Evolutionary conservation across 345 rosid genomes (phyloP).

Genomic region (Erucastrum elatum): DNA sequence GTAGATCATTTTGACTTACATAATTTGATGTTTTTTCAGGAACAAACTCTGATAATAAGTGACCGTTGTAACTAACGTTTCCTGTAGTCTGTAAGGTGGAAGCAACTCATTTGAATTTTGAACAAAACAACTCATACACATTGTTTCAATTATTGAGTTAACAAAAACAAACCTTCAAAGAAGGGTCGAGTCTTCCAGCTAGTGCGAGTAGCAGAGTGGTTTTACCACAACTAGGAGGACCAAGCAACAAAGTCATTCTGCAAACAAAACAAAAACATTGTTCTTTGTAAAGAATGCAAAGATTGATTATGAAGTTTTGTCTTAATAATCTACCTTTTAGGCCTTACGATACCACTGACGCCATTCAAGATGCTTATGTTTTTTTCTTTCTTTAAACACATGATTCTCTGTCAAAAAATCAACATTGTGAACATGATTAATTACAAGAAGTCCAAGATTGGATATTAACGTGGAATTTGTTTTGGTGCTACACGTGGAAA

Average conservation of each 20-base stretch:
- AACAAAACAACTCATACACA: background rate
- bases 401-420: conserved; percentile 9
- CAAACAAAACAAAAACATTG: background rate
- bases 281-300: background rate
- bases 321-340: conserved; percentile 25
- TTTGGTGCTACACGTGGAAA: too few relatives aligned
- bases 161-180: conserved; percentile 38
- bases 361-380: conserved; percentile 55
- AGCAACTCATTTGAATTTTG: background rate
- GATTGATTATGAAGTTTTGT: background rate
- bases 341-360: conserved; percentile 64
- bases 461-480: background rate
- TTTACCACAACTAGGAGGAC: conserved; percentile 48
- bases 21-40: conserved; percentile 40
- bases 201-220: conserved; percentile 42
- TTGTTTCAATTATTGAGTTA: background rate
- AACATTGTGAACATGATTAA: background rate
- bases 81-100: conserved; percentile 23
- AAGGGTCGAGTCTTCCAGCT: conserved; percentile 39
- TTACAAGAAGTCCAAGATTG: background rate
- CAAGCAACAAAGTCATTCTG: conserved; percentile 44
- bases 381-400: conserved; percentile 27
- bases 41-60: conserved; percentile 45
- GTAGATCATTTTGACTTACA: conserved; percentile 74
- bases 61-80: conserved; percentile 58